Conservation (phyloP, 176 grass and related monocot species). For the Triticum urartu region DNA sequence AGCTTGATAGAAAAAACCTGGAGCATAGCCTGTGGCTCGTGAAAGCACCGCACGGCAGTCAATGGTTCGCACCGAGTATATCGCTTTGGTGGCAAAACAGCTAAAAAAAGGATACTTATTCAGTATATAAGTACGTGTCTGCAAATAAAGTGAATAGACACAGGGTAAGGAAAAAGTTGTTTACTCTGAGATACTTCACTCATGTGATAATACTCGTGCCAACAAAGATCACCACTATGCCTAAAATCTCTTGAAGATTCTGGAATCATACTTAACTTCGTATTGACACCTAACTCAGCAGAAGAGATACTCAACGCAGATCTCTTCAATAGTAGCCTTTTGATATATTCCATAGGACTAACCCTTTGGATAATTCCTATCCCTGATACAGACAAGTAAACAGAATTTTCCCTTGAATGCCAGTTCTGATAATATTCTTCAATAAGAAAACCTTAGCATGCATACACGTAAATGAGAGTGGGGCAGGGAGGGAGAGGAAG, state of each 20-base stretch:
- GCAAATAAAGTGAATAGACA: neutral
- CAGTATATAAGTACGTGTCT: neutral
- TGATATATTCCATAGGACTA: neutral
- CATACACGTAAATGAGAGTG: neutral
- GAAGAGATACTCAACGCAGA: neutral
- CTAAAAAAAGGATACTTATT: neutral
- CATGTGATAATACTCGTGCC: neutral
- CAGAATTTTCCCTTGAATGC: neutral
- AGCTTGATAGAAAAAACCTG: slow-evolving; percentile 10
- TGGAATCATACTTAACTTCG: neutral
- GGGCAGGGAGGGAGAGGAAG: neutral
- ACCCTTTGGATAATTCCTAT: neutral
- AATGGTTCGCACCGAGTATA: neutral
- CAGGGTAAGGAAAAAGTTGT: neutral
- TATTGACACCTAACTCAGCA: neutral
- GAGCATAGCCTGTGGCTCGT: neutral
- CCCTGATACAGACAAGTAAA: slow-evolving; percentile 11
- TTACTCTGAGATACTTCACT: neutral
- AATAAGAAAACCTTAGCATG: neutral
- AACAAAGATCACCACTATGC: neutral
- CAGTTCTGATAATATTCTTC: neutral
- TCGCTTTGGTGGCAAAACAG: slow-evolving; percentile 1
- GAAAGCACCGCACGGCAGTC: neutral
- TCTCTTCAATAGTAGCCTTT: neutral
- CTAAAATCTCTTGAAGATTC: neutral